Conservation (phyloP, 2,329 filamentous ascomycete species). For the Xylariaceae sp. region DNA sequence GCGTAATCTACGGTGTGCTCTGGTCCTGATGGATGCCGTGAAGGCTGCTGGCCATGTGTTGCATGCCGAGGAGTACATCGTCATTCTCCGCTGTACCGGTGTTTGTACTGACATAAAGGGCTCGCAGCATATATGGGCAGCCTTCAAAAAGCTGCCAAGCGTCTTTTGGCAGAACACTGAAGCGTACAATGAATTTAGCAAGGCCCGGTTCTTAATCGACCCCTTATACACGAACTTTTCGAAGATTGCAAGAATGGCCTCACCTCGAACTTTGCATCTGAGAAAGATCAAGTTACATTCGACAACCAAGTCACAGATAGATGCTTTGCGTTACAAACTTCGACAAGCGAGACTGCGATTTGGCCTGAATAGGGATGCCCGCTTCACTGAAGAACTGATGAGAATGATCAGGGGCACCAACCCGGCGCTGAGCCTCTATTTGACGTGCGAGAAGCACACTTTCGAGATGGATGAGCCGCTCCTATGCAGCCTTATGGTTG, state of each 20-base stretch:
- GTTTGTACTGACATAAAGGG: slow-evolving; percentile 37
- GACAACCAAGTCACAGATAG: slow-evolving; percentile 17
- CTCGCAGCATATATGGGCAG: slow-evolving; percentile 35
- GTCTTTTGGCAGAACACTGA: slow-evolving; percentile 24
- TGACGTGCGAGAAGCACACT: slow-evolving; percentile 24
- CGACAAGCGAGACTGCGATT: slow-evolving; percentile 23
- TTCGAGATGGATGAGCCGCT: slow-evolving; percentile 36
- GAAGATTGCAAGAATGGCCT: slow-evolving; percentile 36
- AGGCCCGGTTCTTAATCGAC: slow-evolving; percentile 43
- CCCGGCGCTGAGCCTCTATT: slow-evolving; percentile 31
- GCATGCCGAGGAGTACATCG: slow-evolving; percentile 39
- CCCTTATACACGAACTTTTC: slow-evolving; percentile 44
- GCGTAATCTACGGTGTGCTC: slow-evolving; percentile 34
- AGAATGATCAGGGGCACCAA: slow-evolving; percentile 27
- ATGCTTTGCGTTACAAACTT: slow-evolving; percentile 20
- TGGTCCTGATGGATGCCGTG: slow-evolving; percentile 35
- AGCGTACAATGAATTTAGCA: slow-evolving; percentile 42
- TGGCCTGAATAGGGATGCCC: slow-evolving; percentile 29
- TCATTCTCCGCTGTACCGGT: slow-evolving; percentile 44
- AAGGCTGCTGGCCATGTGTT: slow-evolving; percentile 27
- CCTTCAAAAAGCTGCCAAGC: slow-evolving; percentile 24
- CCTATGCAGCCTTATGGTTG: slow-evolving; percentile 39
- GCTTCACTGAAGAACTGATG: slow-evolving; percentile 29
- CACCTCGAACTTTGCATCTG: slow-evolving; percentile 37
- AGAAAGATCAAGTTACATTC: slow-evolving; percentile 12